A percentile compares a stretch with the other conserved stretches of the same genome.
Conservation (phyloP, 192 early-diverging fungal genomes). For the Coemansia sp. region DNA sequence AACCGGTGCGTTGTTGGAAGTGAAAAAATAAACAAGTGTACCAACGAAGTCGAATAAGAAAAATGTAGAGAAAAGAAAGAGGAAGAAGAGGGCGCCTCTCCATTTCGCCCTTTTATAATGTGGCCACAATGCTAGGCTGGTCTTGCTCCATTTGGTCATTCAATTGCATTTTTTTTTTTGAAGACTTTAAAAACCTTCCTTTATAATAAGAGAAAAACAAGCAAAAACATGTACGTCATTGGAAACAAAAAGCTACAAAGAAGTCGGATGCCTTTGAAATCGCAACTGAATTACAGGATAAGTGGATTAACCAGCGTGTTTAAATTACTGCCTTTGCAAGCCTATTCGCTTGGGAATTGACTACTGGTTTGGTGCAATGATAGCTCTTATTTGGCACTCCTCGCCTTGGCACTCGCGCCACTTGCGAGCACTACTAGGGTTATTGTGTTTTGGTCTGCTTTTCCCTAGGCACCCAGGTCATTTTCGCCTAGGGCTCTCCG, state of each 20-base stretch:
- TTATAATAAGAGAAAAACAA: background rate
- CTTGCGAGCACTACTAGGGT: slow-evolving; percentile 62
- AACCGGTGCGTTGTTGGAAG: background rate
- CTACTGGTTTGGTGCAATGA: slow-evolving; percentile 15
- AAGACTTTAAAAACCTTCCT: background rate
- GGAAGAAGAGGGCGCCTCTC: background rate
- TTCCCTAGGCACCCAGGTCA: slow-evolving; percentile 59
- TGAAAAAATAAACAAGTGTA: background rate
- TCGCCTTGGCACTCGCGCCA: slow-evolving; percentile 59
- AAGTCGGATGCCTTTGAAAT: background rate
- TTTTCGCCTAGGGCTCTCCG: slow-evolving; percentile 58
- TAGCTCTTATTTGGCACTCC: slow-evolving; percentile 15
- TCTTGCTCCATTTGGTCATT: background rate
- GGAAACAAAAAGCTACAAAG: background rate
- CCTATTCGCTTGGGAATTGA: background rate
- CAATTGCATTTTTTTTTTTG: too few relatives aligned
- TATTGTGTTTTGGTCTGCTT: slow-evolving; percentile 56
- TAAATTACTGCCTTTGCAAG: background rate
- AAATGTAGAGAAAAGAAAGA: background rate
- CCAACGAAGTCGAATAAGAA: background rate
- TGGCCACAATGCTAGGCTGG: too few relatives aligned
- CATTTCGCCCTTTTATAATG: background rate
- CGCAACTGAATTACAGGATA: too few relatives aligned
- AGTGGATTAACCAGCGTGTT: background rate
- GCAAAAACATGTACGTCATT: background rate